Base-by-base conservation (phyloP, 2,329 filamentous ascomycete species). In the Cladosporium phlei region DNA sequence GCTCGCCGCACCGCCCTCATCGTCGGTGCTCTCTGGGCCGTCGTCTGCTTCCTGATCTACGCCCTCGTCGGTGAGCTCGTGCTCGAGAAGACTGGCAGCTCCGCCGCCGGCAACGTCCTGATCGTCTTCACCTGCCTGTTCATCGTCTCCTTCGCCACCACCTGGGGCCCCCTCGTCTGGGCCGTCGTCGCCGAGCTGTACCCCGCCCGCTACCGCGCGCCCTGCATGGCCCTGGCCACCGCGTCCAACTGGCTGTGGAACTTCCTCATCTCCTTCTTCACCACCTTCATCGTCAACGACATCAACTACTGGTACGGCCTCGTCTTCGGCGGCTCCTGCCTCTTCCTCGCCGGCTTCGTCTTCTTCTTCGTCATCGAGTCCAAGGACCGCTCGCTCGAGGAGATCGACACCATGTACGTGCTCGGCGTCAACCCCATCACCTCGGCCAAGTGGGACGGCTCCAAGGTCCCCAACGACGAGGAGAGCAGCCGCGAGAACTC, bases 41-140 rank as follows among this genome's bases (percentile, higher is more conserved):
- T 63, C 51, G 59, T 64, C 53, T 65, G 88, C 65, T 89, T 89
- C 66, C 66, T 85, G 58, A 72, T 86, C 50, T 76, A 82, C 50
- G 55, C 63, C 5, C 60, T 59, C 16, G 59, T 65, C 14, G 59
- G 61, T 30, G 50, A 58, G 38, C 62, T 57, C 35, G 44, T 52
- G n/a, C 53, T 62, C 16, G 19, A 48, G 10, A 59, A 57, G 35
- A 38, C 35, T 30, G 59, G 43, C 45, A 57, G 56, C 11, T 55
- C 56, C 4, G 51, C 52, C 9, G 55, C 61, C 12, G 61, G 61
- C 25, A 62, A 57, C 46, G 55, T 62, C 27, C 55, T 66, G 30
- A 65, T 66, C 38, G 60, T 65, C 35, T 66, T 65, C 55, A 59
- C 61, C 5, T 66, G 63, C 50, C 52, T 65, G 17, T 63, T 63